Conservation (phyloP, 768 basidiomycete species). For the Tylopilus sp. region DNA sequence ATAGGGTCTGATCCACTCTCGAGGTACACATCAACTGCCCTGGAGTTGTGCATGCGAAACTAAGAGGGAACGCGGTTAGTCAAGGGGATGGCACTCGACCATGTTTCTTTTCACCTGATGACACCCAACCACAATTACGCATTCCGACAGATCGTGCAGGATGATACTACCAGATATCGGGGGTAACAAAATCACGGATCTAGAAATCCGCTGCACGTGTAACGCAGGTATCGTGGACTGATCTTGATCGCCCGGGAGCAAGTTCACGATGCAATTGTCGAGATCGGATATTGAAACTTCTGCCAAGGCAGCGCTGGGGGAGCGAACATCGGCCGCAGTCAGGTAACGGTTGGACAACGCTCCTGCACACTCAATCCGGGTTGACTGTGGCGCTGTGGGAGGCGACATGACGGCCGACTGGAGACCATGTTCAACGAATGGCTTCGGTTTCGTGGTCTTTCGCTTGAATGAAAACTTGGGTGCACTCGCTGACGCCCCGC, state of each 20-base stretch:
- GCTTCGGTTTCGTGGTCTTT: slow-evolving; percentile 29
- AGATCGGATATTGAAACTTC: slow-evolving; percentile 67
- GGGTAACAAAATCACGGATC: slow-evolving; percentile 66
- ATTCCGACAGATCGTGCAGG: slow-evolving; percentile 58
- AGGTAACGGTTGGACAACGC: slow-evolving; percentile 47
- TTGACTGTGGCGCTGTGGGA: not conserved
- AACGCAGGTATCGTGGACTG: slow-evolving; percentile 14
- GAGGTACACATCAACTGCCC: slow-evolving; percentile 60
- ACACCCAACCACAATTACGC: slow-evolving; percentile 66
- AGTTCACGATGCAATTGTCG: slow-evolving; percentile 65
- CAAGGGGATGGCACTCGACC: not conserved
- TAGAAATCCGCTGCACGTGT: slow-evolving; percentile 48
- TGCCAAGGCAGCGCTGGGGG: slow-evolving; percentile 35
- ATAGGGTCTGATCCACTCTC: slow-evolving; percentile 68
- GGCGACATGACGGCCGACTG: not conserved
- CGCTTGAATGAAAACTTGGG: slow-evolving; percentile 71
- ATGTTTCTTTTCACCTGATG: slow-evolving; percentile 60
- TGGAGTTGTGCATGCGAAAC: slow-evolving; percentile 88
- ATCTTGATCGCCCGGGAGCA: slow-evolving; percentile 35
- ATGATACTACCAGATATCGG: slow-evolving; percentile 67
- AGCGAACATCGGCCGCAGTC: slow-evolving; percentile 29
- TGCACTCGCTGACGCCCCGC: slow-evolving; percentile 43
- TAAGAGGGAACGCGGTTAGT: slow-evolving; percentile 29
- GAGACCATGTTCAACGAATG: not conserved
- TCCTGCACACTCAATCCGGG: slow-evolving; percentile 29